phyloP scores from a whole-genome alignment of 2,329 filamentous ascomycete genomes.

The Tolypocladium album region DNA sequence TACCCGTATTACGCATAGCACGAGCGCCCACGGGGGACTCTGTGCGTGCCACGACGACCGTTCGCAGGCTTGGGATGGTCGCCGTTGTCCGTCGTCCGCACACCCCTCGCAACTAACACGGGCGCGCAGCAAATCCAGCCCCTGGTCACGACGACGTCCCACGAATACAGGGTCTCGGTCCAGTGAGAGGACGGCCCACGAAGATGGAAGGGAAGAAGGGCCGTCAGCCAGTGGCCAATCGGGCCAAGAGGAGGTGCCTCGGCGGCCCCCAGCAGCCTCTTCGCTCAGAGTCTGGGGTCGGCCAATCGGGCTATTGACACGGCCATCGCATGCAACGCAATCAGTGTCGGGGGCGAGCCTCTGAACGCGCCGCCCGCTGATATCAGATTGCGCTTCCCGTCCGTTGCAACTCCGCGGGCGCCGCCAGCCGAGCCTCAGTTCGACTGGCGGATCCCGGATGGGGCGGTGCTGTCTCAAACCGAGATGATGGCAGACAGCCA shows the following conservation, averaged over 20 bases:
- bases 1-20: background rate
- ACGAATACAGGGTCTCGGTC: too few relatives aligned
- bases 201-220: background rate
- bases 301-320: slow-evolving; percentile 13
- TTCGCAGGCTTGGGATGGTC: background rate
- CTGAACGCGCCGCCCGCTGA: background rate
- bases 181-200: background rate
- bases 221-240: background rate
- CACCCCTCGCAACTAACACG: background rate
- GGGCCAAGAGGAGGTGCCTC: background rate
- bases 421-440: background rate
- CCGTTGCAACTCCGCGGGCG: slow-evolving; percentile 6
- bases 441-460: too few relatives aligned
- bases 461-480: background rate
- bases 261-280: background rate
- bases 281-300: slow-evolving; percentile 14
- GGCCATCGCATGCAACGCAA: background rate
- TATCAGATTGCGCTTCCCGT: background rate
- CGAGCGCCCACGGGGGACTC: background rate
- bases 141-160: background rate
- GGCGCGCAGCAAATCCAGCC: background rate
- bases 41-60: background rate
- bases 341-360: background rate
- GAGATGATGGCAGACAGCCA: background rate
- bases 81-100: background rate